Conservation (phyloP, 805 yeast species). For the Candida fluviatilis region DNA sequence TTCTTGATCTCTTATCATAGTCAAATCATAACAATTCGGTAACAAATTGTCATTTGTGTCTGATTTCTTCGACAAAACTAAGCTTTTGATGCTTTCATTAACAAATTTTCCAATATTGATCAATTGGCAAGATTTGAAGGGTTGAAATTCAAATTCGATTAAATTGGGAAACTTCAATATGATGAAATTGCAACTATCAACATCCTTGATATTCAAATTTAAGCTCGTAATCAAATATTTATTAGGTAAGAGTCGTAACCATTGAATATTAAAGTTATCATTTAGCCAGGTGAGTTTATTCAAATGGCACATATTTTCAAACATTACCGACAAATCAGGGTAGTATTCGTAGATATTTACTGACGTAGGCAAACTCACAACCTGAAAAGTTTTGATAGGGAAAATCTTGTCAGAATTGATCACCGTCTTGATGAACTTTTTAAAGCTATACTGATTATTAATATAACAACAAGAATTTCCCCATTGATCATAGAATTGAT, state of each 20-base stretch:
- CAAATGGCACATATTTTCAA: slow-evolving; percentile 19
- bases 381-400: slow-evolving; percentile 23
- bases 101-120: slow-evolving; percentile 15
- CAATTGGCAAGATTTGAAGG: slow-evolving; percentile 28
- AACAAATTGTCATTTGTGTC: slow-evolving; percentile 9
- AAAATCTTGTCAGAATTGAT: slow-evolving; percentile 4
- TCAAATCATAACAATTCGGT: slow-evolving; percentile 16
- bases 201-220: slow-evolving; percentile 26
- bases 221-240: slow-evolving; percentile 20
- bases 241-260: slow-evolving; percentile 28
- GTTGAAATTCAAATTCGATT: slow-evolving; percentile 28
- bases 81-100: slow-evolving; percentile 11
- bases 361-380: slow-evolving; percentile 40
- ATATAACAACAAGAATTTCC: slow-evolving; percentile 24
- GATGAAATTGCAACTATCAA: slow-evolving; percentile 11
- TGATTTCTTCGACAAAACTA: slow-evolving; percentile 15
- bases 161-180: slow-evolving; percentile 23
- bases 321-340: slow-evolving; percentile 23
- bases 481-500: slow-evolving; percentile 7
- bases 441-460: slow-evolving; percentile 37
- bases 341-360: slow-evolving; percentile 32
- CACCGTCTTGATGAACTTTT: slow-evolving; percentile 23
- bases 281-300: slow-evolving; percentile 29
- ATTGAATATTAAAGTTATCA: slow-evolving; percentile 25
- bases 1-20: slow-evolving; percentile 3